Base-by-base conservation (phyloP, 257 asterid species). In the Misopates orontium region DNA sequence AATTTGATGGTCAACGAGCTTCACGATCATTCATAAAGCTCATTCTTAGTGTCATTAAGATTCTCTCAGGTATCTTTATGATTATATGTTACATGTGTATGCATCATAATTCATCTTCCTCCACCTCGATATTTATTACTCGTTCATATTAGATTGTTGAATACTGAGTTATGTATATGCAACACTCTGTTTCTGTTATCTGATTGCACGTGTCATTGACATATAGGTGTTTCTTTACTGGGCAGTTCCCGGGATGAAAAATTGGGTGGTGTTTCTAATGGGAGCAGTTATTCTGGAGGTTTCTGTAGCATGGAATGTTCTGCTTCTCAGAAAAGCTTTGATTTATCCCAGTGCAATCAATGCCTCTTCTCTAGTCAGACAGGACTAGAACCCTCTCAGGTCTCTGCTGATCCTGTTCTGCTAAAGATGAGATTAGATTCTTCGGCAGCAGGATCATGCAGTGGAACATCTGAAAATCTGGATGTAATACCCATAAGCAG, bases 1-100 rank as follows among this genome's bases (percentile, higher is more conserved):
- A 74, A 55, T 61, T 84, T 56, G 89, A 79, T 54, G 65, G 79
- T 62, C 78, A 82, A 73, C 76, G 53, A 50, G 73, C 89, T 73
- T 87, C 96, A 40, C 85, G 84, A 20, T 75, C 85, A 71, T 83
- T 85, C 67, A 80, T 76, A 59, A 83, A 88, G 72, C 91, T 88
- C 68, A 80, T 85, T 75, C 75, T 85, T 71, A 77, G 88, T 65
- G 69, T 80, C 73, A 77, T 88, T 69, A 80, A 78, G 80, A 86
- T 78, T 79, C 84, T 91, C 63, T 91, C 97, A 75, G 96, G 96
- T 88, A 80, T 56, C 58, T 48, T n/a, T 47, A 41, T 62, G 19
- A 7, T 48, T 15, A 4, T 52, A 14, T 18, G 14, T 21, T 60
- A 19, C 51, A 14, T 31, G 60, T 22, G 21, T 19, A 47, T 52